Base-by-base conservation (phyloP, 2,329 filamentous ascomycete species). In the Penicillium sp. region DNA sequence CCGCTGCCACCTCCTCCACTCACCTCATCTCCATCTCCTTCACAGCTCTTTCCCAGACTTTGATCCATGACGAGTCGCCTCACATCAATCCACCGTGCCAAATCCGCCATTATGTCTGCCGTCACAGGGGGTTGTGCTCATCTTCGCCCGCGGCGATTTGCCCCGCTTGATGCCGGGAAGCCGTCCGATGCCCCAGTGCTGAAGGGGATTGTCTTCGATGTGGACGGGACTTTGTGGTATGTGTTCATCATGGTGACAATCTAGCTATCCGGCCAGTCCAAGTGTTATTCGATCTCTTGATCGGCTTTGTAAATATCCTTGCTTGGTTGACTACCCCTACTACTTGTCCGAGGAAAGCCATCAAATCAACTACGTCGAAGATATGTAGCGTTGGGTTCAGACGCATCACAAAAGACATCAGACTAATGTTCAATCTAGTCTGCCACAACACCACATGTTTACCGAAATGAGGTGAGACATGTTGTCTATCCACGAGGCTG, bases 361-460 rank as follows among this genome's bases (percentile, higher is more conserved):
- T 35, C 3, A 22, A 22, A 22, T 22, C 19, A 5, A 51, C 30
- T 35, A 10, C 22, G 45, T 55, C 42, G 46, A 45, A 58, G 26
- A 54, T 22, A 58, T 42, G 35, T 1, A 4, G 43, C 42, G n/a
- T 26, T 55, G 37, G 13, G 30, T 40, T 25, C 19, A 35, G 25
- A 48, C 2, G 28, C 26, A 26, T 28, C 10, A 55, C 22, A 4
- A 38, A 28, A 30, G 1, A 40, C 25, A 22, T n/a, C 13, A 37
- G 5, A 52, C 67, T 70, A 52, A 71, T 14, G 52, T 13, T 42
- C 8, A 33, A 22, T 16, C 49, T 16, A 96, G 93, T 75, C 81
- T 93, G 60, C 94, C 94, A 0, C 94, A 98, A 78, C 95, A 90
- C 69, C 92, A 97, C 84, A 99, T 98, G 94, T 98, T 98, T 78